These are phyloP conservation scores for Phytophthora kernoviae DNA, from an alignment of 352 stramenopile genomes.

Conservation along the genomic window DNA sequence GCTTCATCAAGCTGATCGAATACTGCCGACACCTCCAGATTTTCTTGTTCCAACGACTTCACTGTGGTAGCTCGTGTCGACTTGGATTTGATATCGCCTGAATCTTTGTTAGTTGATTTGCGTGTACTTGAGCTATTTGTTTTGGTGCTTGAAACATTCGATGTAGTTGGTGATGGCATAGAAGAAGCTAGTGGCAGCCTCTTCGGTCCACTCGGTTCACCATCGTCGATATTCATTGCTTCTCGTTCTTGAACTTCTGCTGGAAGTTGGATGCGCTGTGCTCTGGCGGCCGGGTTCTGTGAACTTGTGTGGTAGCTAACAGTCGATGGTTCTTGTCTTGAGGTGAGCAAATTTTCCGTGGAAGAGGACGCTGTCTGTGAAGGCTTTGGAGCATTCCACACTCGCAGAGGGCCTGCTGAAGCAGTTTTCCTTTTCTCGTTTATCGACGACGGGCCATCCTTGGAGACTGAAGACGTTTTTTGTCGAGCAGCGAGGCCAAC, in stretches of 20 bases:
- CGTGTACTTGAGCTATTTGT: constrained; percentile 12
- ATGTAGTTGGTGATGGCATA: constrained; percentile 28
- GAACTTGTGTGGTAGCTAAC: constrained; percentile 43
- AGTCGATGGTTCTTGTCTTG: constrained; percentile 32
- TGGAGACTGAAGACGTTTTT: constrained; percentile 23
- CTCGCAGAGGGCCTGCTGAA: constrained; percentile 38
- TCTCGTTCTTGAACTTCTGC: constrained; percentile 18
- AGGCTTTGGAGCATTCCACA: constrained; percentile 37
- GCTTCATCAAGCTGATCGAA: constrained; percentile 62
- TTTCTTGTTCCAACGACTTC: constrained; percentile 22
- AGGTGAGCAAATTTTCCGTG: constrained; percentile 37
- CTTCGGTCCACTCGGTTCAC: constrained; percentile 20
- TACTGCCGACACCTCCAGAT: constrained; percentile 4
- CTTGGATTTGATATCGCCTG: constrained; percentile 17
- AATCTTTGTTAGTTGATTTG: constrained; percentile 17
- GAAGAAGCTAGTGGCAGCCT: constrained; percentile 8
- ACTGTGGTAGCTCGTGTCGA: neutral
- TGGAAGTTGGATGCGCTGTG: constrained; percentile 45
- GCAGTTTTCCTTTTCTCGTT: constrained; percentile 31
- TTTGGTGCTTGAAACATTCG: constrained; percentile 31
- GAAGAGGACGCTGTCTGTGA: constrained; percentile 19
- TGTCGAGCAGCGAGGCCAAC: constrained; percentile 38
- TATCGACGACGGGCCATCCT: constrained; percentile 18
- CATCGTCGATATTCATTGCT: constrained; percentile 23
- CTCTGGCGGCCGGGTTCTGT: constrained; percentile 23